A percentile compares a stretch with the other conserved stretches of the same genome.
phyloP scores from a whole-genome alignment of 2,329 filamentous ascomycete genomes.

The Purpureocillium lavendulum region DNA sequence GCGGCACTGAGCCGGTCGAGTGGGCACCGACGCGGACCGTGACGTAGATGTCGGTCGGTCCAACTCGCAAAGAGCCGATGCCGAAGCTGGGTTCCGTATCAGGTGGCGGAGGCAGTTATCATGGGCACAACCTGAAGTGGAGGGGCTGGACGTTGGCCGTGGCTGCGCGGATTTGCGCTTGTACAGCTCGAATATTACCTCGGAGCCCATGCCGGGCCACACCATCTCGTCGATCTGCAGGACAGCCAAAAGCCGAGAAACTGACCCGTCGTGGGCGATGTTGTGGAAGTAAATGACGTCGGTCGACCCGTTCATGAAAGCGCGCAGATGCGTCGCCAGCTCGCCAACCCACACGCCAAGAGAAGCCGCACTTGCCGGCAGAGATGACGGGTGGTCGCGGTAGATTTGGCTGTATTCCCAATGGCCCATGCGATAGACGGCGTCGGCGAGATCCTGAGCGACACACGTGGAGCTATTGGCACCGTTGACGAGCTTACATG shows the following conservation, averaged over 20 bases:
- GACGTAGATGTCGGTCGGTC: not conserved
- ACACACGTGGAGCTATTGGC: slow-evolving; percentile 49
- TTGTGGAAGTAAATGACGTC: slow-evolving; percentile 59
- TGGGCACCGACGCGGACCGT: not conserved
- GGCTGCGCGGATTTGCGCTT: slow-evolving; percentile 21
- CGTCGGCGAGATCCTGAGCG: slow-evolving; percentile 51
- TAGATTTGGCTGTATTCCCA: slow-evolving; percentile 78
- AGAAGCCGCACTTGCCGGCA: slow-evolving; percentile 51
- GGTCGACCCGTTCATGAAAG: slow-evolving; percentile 31
- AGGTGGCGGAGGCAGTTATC: slow-evolving; percentile 23
- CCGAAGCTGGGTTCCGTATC: slow-evolving; percentile 13
- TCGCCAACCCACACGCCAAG: slow-evolving; percentile 71
- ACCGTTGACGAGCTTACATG: slow-evolving; percentile 48
- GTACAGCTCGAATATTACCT: slow-evolving; percentile 71
- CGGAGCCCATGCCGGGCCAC: slow-evolving; percentile 77
- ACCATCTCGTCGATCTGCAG: slow-evolving; percentile 70
- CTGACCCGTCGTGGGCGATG: slow-evolving; percentile 69
- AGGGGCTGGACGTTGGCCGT: slow-evolving; percentile 9
- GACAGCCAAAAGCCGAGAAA: slow-evolving; percentile 59
- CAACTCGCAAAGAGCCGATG: slow-evolving; percentile 13
- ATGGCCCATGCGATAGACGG: slow-evolving; percentile 67
- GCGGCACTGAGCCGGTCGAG: slow-evolving; percentile 16
- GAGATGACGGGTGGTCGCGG: slow-evolving; percentile 54
- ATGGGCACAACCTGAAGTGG: slow-evolving; percentile 14
- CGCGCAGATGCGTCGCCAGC: slow-evolving; percentile 56